These are phyloP conservation scores for Elsinoe ampelina DNA, from an alignment of 2,329 filamentous ascomycete species.

Conservation along the genomic window DNA sequence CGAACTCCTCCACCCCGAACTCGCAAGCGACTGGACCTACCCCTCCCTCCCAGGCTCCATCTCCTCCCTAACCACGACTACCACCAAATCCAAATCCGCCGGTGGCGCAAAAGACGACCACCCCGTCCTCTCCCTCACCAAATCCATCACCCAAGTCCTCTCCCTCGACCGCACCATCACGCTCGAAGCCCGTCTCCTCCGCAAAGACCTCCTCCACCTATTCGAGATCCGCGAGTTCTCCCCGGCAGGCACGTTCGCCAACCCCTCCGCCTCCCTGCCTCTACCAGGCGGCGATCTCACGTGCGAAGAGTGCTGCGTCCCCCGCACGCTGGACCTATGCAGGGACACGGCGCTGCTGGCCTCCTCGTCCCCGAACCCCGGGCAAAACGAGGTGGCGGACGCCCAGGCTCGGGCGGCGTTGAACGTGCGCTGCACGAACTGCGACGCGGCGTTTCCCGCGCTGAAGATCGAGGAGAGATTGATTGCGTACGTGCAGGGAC, in stretches of 20 bases:
- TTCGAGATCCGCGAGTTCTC: slow-evolving; percentile 96
- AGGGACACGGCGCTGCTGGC: slow-evolving; percentile 72
- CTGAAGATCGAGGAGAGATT: slow-evolving; percentile 75
- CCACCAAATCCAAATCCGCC: slow-evolving; percentile 15
- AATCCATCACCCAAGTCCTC: slow-evolving; percentile 84
- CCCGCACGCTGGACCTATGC: slow-evolving; percentile 83
- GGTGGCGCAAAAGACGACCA: slow-evolving; percentile 42
- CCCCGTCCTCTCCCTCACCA: slow-evolving; percentile 82
- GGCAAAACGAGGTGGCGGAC: slow-evolving; percentile 16
- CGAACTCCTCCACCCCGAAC: slow-evolving; percentile 79
- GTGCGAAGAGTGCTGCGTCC: slow-evolving; percentile 83
- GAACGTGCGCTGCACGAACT: slow-evolving; percentile 55
- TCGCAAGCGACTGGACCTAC: slow-evolving; percentile 79
- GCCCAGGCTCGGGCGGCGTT: slow-evolving; percentile 14
- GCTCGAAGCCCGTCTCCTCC: slow-evolving; percentile 75
- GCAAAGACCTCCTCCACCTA: slow-evolving; percentile 78
- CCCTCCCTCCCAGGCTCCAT: slow-evolving; percentile 69
- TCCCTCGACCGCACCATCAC: slow-evolving; percentile 83
- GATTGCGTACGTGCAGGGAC: slow-evolving; percentile 63
- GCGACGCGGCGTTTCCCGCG: slow-evolving; percentile 65
- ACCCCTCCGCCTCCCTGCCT: slow-evolving; percentile 67
- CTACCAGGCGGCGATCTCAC: slow-evolving; percentile 57
- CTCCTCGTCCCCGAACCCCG: slow-evolving; percentile 20
- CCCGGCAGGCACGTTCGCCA: slow-evolving; percentile 75
- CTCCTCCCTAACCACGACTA: slow-evolving; percentile 33